phyloP scores from a whole-genome alignment of 2,329 filamentous ascomycete species.

The Samsoniella hepiali region DNA sequence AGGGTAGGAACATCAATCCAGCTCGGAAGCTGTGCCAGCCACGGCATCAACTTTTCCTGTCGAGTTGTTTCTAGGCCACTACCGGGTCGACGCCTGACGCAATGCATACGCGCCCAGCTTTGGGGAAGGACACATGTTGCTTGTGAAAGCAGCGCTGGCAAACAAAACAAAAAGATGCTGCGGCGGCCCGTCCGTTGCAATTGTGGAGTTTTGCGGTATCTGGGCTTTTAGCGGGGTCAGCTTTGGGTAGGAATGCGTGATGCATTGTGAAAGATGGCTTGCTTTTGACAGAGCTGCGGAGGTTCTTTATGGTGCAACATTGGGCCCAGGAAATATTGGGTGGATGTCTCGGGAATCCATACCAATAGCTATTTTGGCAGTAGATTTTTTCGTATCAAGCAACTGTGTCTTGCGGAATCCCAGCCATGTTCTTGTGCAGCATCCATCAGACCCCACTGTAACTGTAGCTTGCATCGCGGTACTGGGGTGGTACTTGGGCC shows the following conservation, averaged over 20 bases:
- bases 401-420: background rate
- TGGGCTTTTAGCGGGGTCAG: background rate
- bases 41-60: background rate
- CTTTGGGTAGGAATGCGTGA: slow-evolving; percentile 9
- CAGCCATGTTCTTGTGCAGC: background rate
- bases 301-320: background rate
- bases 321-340: background rate
- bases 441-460: background rate
- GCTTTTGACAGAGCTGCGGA: too few relatives aligned
- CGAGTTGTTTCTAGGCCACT: too few relatives aligned
- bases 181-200: slow-evolving; percentile 15
- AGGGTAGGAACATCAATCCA: background rate
- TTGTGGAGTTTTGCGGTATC: slow-evolving; percentile 4
- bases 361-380: too few relatives aligned
- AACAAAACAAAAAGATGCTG: slow-evolving; percentile 13
- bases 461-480: background rate
- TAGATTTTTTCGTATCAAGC: background rate
- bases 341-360: background rate
- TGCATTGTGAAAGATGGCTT: background rate
- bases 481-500: slow-evolving; percentile 4
- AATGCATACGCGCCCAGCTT: background rate
- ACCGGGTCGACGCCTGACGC: background rate
- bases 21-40: background rate
- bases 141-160: background rate
- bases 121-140: background rate